phyloP scores from a whole-genome alignment of 192 early-diverging fungal genomes.

The Chytriomyces hyalinus region DNA sequence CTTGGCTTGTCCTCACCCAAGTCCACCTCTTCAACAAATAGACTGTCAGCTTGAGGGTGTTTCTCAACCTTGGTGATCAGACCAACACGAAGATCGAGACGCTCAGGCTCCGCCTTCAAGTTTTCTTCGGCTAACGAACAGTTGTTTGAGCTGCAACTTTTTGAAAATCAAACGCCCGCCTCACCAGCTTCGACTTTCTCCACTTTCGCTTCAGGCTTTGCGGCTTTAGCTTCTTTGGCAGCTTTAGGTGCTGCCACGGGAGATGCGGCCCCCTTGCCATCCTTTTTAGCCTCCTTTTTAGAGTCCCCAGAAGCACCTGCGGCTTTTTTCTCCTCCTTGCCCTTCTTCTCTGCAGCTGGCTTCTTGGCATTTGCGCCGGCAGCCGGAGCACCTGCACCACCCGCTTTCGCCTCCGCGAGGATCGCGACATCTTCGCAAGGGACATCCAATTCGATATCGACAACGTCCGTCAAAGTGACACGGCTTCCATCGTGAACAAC shows the following conservation, averaged over 20 bases:
- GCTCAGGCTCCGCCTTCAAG: slow-evolving; percentile 31
- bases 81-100: slow-evolving; percentile 90
- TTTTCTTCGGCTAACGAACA: not conserved
- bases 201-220: slow-evolving; percentile 13
- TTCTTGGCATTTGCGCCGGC: slow-evolving; percentile 13
- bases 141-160: not conserved
- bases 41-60: slow-evolving; percentile 89
- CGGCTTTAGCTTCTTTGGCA: not conserved
- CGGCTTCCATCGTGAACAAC: slow-evolving; percentile 7
- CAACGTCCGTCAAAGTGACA: slow-evolving; percentile 11
- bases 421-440: slow-evolving; percentile 23
- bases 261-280: not conserved
- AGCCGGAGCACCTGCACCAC: not conserved
- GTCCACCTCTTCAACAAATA: slow-evolving; percentile 92
- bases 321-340: slow-evolving; percentile 14
- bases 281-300: slow-evolving; percentile 11
- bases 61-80: slow-evolving; percentile 75
- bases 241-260: not conserved
- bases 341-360: slow-evolving; percentile 15
- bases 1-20: slow-evolving; percentile 74
- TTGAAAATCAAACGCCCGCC: not conserved
- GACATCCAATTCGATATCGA: slow-evolving; percentile 31
- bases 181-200: not conserved
- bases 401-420: not conserved
- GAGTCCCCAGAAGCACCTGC: not conserved